These are phyloP conservation scores for Centrapalus pauciflorus DNA, from an alignment of 129 eudicot genomes.

Conservation along the genomic window DNA sequence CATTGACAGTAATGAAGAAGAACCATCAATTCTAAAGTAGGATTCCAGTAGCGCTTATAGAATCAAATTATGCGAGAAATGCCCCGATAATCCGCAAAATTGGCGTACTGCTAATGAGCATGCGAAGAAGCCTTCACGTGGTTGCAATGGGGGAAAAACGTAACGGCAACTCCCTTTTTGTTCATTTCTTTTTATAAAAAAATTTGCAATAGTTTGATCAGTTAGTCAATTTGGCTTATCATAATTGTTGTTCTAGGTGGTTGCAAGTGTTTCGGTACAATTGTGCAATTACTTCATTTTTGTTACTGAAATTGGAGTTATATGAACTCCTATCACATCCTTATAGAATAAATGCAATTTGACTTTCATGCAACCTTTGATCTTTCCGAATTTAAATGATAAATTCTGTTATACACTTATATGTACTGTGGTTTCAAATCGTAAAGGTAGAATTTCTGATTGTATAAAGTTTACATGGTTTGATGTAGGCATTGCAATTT, in stretches of 20 bases:
- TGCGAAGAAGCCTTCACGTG: slow-evolving; percentile 26
- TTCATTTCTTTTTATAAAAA: too few species aligned
- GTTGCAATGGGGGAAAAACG: not conserved
- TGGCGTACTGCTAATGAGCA: not conserved
- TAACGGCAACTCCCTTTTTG: not conserved
- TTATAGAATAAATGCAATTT: too few species aligned
- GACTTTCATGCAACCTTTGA: too few species aligned
- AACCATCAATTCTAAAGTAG: not conserved
- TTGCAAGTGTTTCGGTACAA: not conserved
- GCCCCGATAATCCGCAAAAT: not conserved
- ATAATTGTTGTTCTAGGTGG: not conserved
- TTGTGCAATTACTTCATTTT: not conserved
- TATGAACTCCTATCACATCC: too few species aligned
- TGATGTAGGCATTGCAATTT: too few species aligned
- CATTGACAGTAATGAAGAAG: slow-evolving; percentile 3
- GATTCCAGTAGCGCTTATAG: not conserved
- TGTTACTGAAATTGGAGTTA: too few species aligned
- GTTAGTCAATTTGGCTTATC: not conserved
- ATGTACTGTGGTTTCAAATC: too few species aligned
- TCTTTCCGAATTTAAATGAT: too few species aligned
- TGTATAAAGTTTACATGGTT: too few species aligned
- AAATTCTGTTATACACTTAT: too few species aligned
- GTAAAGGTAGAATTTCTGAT: too few species aligned
- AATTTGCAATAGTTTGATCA: not conserved
- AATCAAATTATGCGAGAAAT: not conserved